Conservation (phyloP, 441 rosid species). For the Jatropha podagrica region DNA sequence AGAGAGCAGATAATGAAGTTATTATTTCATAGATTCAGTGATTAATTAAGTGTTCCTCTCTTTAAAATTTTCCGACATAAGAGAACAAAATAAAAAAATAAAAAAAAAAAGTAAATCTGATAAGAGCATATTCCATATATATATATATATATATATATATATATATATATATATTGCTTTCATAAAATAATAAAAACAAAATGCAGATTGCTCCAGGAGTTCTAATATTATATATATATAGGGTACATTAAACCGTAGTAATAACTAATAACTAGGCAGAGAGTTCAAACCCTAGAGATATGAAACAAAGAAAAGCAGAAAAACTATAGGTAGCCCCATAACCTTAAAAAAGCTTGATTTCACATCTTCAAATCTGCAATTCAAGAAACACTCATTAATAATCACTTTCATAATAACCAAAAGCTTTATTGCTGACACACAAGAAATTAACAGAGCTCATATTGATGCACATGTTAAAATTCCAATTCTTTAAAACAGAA, state of each 20-base stretch:
- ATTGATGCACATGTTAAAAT: too few species aligned
- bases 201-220: slow-evolving; percentile 16
- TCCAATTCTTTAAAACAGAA: too few species aligned
- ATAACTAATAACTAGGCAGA: background rate
- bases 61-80: too few species aligned
- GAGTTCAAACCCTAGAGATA: slow-evolving; percentile 16
- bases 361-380: slow-evolving; percentile 58
- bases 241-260: slow-evolving; percentile 1
- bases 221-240: background rate
- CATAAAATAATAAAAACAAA: background rate
- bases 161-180: slow-evolving; percentile 18
- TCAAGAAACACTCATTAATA: slow-evolving; percentile 9
- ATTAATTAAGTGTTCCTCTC: too few species aligned
- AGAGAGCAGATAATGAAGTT: too few species aligned
- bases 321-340: slow-evolving; percentile 13
- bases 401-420: slow-evolving; percentile 15
- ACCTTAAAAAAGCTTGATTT: slow-evolving; percentile 23
- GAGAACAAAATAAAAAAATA: too few species aligned
- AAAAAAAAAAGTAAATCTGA: too few species aligned
- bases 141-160: slow-evolving; percentile 18
- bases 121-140: slow-evolving; percentile 20
- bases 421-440: slow-evolving; percentile 23
- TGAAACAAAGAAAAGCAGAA: background rate
- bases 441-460: background rate
- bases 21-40: too few species aligned